Conservation (phyloP, 192 early-diverging fungal species). For the Geranomyces variabilis region DNA sequence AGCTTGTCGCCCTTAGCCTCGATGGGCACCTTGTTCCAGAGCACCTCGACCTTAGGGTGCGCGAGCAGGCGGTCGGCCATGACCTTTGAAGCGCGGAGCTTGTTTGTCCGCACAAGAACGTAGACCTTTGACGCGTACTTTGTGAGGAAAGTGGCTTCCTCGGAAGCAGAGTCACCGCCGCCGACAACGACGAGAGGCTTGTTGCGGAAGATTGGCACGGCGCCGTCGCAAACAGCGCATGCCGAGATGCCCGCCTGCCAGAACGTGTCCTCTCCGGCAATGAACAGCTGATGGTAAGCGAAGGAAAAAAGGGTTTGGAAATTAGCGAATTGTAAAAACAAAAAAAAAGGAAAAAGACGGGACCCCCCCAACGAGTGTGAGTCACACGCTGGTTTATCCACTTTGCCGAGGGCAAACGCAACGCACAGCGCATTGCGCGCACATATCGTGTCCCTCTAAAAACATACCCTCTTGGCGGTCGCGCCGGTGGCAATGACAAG, state of each 20-base stretch:
- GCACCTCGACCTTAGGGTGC: conserved; percentile 85
- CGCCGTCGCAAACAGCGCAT: conserved; percentile 97
- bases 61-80: conserved; percentile 84
- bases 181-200: conserved; percentile 91
- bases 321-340: conserved; percentile 3
- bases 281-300: conserved; percentile 24
- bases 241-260: conserved; percentile 97
- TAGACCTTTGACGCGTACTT: conserved; percentile 93
- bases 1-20: conserved; percentile 82
- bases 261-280: conserved; percentile 85
- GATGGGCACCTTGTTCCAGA: conserved; percentile 82
- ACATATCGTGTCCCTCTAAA: too few species aligned
- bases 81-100: conserved; percentile 91
- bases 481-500: conserved; percentile 94
- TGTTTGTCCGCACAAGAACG: conserved; percentile 87
- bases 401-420: too few species aligned
- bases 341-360: conserved; percentile 6
- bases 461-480: conserved; percentile 78
- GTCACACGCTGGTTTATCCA: too few species aligned
- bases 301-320: background rate
- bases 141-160: conserved; percentile 94
- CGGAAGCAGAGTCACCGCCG: conserved; percentile 89
- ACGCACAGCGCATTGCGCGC: too few species aligned
- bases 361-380: too few species aligned
- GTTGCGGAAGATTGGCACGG: conserved; percentile 92